Evolutionary conservation across 768 basidiomycete species (phyloP).

Genomic region (Rhodotorula diobovata): DNA sequence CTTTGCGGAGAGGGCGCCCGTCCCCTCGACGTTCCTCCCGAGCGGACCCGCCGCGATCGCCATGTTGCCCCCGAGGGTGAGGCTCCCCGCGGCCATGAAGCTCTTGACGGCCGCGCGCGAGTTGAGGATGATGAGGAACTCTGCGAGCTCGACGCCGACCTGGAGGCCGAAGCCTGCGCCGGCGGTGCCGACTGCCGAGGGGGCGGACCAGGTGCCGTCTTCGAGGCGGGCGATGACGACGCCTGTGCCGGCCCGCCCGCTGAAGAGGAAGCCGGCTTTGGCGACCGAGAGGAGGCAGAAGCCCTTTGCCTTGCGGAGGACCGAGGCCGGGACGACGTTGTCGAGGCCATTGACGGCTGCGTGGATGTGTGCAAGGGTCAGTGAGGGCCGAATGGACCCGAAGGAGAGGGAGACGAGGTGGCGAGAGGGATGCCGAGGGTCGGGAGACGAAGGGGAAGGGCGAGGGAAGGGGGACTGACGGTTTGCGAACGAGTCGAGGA

Average conservation of each 20-base stretch:
- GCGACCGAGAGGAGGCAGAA: slow-evolving; percentile 40
- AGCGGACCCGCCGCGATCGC: slow-evolving; percentile 71
- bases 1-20: slow-evolving; percentile 71
- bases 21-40: slow-evolving; percentile 85
- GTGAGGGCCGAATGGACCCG: not conserved
- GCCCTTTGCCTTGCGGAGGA: slow-evolving; percentile 42
- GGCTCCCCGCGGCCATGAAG: slow-evolving; percentile 90
- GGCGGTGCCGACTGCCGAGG: slow-evolving; percentile 88
- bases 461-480: slow-evolving; percentile 4
- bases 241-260: slow-evolving; percentile 40
- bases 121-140: slow-evolving; percentile 66
- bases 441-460: not conserved
- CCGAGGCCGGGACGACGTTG: slow-evolving; percentile 39
- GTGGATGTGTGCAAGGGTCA: not conserved
- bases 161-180: slow-evolving; percentile 79
- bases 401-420: not conserved
- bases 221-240: slow-evolving; percentile 38
- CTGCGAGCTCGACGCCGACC: slow-evolving; percentile 50
- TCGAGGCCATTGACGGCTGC: slow-evolving; percentile 37
- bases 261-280: slow-evolving; percentile 43
- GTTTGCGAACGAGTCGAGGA: slow-evolving; percentile 26
- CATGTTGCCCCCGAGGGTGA: slow-evolving; percentile 49
- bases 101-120: slow-evolving; percentile 64
- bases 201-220: slow-evolving; percentile 76
- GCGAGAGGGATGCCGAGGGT: not conserved